Evolutionary conservation across 1,139 yeast genomes (phyloP), one percentile per base, ranked within the genome.

Genomic region (Eremothecium gossypii): DNA sequence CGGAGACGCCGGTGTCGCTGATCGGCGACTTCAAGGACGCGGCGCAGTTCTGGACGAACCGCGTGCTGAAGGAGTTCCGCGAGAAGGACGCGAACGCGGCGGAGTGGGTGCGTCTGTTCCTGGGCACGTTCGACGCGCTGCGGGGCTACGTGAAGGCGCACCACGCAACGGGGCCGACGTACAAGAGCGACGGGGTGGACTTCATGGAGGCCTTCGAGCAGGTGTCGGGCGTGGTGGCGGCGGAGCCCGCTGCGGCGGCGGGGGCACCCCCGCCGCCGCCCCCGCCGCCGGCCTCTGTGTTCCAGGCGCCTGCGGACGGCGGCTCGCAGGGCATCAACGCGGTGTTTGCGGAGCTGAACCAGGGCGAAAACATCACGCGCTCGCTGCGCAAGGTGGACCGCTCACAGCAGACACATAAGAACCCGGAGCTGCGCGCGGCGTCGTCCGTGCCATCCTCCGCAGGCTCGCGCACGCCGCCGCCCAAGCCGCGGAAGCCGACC

Each of bases 381-480:
- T 84, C 87, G 4, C 76, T 93, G 55, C 85, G 82, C 61, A 91
- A 91, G 65, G 97, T 91, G 36, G 96, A 87, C 53, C 84, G 79
- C 66, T 82, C 94, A 13, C 84, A 87, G 66, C 86, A 85, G 93
- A 86, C 95, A 28, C 96, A 87, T 65, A 89, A 87, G 67, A 87
- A 87, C 64, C 96, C 96, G 4, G 81, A 71, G 35, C 69, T 86
- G 53, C 80, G 95, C 58, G 73, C 70, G 8, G 61, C 72, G 2
- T 65, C 71, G 0, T 38, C 57, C 7, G 63, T 58, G 8, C 65
- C 69, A 3, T 54, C 65, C 1, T 44, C 60, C 9, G 51, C 59
- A 5, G 54, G 65, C 28, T 72, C 74, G 53, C 76, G 74, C 52
- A 66, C 71, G 14, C 64, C 67, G 41, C 70, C 71, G 43, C 61